Evolutionary conservation across 2,329 filamentous ascomycete species (phyloP).

Genomic region (Aotearoamyces nothofagi): DNA sequence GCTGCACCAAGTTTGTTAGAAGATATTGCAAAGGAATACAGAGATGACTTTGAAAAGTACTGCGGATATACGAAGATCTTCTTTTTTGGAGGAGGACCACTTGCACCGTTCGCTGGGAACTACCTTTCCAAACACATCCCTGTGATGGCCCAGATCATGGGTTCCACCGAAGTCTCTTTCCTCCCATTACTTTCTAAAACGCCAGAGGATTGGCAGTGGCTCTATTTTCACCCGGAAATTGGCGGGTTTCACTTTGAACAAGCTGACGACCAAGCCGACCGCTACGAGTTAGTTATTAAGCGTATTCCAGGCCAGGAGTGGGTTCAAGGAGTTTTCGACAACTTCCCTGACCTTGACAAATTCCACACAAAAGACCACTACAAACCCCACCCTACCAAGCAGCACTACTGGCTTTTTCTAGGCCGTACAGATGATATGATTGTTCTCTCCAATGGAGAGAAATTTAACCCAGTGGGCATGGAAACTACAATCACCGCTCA

Average conservation of each 20-base stretch:
- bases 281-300: slow-evolving; percentile 14
- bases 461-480: slow-evolving; percentile 26
- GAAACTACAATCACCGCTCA: slow-evolving; percentile 22
- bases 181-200: neutral
- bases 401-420: slow-evolving; percentile 21
- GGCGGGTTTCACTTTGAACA: slow-evolving; percentile 20
- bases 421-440: slow-evolving; percentile 26
- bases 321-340: slow-evolving; percentile 18
- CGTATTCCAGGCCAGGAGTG: slow-evolving; percentile 6
- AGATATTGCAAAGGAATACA: slow-evolving; percentile 2
- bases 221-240: neutral
- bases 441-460: slow-evolving; percentile 28
- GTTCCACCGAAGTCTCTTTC: slow-evolving; percentile 1
- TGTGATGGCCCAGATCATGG: slow-evolving; percentile 1
- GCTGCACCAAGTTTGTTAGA: slow-evolving; percentile 1
- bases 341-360: slow-evolving; percentile 18
- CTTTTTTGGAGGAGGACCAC: neutral
- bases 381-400: slow-evolving; percentile 20
- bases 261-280: slow-evolving; percentile 18
- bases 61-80: neutral
- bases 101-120: slow-evolving; percentile 1
- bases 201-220: slow-evolving; percentile 1
- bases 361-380: slow-evolving; percentile 24
- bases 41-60: slow-evolving; percentile 2
- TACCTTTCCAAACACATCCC: slow-evolving; percentile 1